Conservation (phyloP, 768 basidiomycete species). For the Termitomyces sp. region DNA sequence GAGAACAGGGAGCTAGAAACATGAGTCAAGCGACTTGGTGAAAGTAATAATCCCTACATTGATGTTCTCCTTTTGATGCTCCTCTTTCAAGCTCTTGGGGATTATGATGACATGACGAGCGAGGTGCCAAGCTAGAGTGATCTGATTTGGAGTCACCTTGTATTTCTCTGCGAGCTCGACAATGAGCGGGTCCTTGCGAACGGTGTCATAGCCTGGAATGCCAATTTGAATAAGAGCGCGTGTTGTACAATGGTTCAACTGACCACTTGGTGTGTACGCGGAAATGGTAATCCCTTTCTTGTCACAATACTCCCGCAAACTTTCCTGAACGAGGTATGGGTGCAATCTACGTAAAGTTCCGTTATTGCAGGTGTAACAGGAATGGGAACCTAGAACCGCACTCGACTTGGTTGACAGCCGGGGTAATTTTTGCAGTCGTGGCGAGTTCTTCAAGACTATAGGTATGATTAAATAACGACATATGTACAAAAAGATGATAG, state of each 20-base stretch:
- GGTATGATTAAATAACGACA: not conserved
- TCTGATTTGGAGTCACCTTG: conserved; percentile 37
- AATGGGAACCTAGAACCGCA: conserved; percentile 13
- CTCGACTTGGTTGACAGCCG: conserved; percentile 47
- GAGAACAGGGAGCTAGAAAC: conserved; percentile 28
- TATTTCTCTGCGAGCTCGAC: conserved; percentile 42
- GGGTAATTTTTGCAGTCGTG: conserved; percentile 36
- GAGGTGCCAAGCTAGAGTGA: conserved; percentile 49
- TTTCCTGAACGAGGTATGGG: conserved; percentile 46
- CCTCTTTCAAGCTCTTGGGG: conserved; percentile 41
- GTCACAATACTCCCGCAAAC: conserved; percentile 40
- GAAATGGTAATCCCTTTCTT: conserved; percentile 43
- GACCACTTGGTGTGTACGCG: conserved; percentile 47
- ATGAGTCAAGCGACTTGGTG: not conserved
- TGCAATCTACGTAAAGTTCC: conserved; percentile 28
- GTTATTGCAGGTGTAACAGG: not conserved
- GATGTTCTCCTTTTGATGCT: conserved; percentile 46
- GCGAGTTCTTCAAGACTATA: conserved; percentile 33
- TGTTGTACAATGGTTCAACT: not conserved
- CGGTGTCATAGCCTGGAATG: conserved; percentile 31
- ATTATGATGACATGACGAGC: conserved; percentile 37
- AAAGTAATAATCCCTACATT: conserved; percentile 25
- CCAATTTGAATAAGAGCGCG: not conserved
- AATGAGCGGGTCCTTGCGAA: conserved; percentile 42
- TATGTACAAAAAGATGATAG: not conserved